Evolutionary conservation across 208 protist species (phyloP).

Genomic region (Leishmania guyanensis): DNA sequence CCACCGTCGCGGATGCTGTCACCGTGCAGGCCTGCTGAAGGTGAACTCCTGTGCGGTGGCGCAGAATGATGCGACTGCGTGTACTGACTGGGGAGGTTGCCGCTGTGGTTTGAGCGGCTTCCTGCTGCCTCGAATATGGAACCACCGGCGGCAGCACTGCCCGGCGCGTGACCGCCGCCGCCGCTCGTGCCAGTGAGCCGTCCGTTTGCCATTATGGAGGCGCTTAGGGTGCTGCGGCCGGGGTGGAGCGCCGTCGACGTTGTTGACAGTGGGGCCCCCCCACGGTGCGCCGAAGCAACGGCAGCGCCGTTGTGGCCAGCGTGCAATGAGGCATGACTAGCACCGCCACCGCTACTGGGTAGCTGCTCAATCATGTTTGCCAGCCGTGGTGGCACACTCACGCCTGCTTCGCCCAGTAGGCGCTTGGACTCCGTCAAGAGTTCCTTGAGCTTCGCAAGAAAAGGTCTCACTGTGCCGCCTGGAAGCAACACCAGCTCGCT

Average conservation of each 20-base stretch:
- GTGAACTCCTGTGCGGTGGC: neutral
- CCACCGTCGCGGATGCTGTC: neutral
- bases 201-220: neutral
- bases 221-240: neutral
- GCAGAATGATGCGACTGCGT: neutral
- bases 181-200: neutral
- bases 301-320: neutral
- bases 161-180: neutral
- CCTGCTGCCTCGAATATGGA: neutral
- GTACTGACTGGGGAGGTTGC: too few species aligned
- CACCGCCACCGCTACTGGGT: neutral
- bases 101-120: neutral
- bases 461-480: conserved; percentile 12
- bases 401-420: conserved; percentile 32
- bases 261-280: neutral
- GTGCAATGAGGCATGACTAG: neutral
- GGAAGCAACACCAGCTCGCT: conserved; percentile 34
- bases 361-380: conserved; percentile 19
- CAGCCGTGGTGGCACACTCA: conserved; percentile 32
- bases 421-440: conserved; percentile 42
- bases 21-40: neutral
- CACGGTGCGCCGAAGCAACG: neutral
- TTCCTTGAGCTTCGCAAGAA: conserved; percentile 23
- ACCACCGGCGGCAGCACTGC: neutral
- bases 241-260: neutral